Evolutionary conservation across 257 asterid genomes (phyloP).

Genomic region (Cordia subcordata): DNA sequence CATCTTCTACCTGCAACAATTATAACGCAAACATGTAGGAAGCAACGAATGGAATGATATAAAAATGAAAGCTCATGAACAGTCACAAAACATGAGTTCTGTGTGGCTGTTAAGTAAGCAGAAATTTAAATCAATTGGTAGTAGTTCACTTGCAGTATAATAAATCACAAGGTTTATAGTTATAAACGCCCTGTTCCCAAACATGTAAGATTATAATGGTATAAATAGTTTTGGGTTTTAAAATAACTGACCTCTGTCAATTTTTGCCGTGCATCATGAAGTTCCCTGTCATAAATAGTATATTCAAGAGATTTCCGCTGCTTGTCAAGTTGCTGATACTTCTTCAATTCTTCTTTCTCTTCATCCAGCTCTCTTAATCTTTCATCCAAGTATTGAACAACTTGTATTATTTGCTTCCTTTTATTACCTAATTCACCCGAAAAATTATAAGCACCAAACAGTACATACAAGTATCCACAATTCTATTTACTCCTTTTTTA

Average conservation of each 20-base stretch:
- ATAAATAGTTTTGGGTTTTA: not conserved
- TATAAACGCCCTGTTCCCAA: no score
- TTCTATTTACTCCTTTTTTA: not conserved
- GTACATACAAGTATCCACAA: not conserved
- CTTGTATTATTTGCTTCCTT: conserved; percentile 94
- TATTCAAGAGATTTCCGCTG: conserved; percentile 91
- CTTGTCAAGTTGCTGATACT: conserved; percentile 90
- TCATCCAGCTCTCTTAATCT: conserved; percentile 96
- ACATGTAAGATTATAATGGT: no score
- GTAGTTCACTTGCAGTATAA: no score
- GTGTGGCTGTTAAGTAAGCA: not conserved
- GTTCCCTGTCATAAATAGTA: conserved; percentile 91
- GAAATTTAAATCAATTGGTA: not conserved
- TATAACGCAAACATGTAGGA: not conserved
- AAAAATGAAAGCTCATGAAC: not conserved
- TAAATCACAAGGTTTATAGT: no score
- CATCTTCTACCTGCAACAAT: conserved; percentile 74
- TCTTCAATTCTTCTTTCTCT: conserved; percentile 92
- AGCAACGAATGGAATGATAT: not conserved
- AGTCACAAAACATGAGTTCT: not conserved
- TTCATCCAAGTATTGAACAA: conserved; percentile 95
- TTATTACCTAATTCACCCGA: conserved; percentile 60
- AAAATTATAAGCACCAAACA: conserved; percentile 23
- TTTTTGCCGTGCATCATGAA: conserved; percentile 85
- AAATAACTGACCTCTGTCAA: conserved; percentile 51